Evolutionary conservation across 2,329 filamentous ascomycete genomes (phyloP), one percentile per base, ranked within the genome.

Genomic region (Chalaropsis thielavioides): DNA sequence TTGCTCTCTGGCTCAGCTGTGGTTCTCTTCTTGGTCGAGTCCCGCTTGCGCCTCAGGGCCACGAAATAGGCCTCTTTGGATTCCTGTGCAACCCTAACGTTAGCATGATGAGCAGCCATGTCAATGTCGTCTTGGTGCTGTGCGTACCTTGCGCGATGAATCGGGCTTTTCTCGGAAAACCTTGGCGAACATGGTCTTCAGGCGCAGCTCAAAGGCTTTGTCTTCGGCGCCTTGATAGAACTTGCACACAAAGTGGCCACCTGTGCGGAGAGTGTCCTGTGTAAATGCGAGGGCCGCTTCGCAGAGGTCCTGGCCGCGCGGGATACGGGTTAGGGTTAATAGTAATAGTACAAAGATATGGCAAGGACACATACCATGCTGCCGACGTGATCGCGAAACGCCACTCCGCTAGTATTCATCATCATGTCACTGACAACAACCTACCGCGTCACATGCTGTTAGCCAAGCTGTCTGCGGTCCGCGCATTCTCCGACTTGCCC

Each of bases 401-500:
- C 76, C 71, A 90, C 88, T 65, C 94, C 94, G 77, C 89, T 96
- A 71, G 92, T 96, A 76, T 99, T 99, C 91, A 96, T 96, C 87
- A 99, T 88, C 94, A 99, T 99, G 83, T 99, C 94, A 84, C 90
- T 96, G 73, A 99, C 79, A 73, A 99, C 90, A 73, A 99, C 84
- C 81, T 84, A 68, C 35, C 60, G 22, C 2, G 6, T 11, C 41
- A 43, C 38, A 38, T 62, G 43, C 1, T 27, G 46, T 51, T 51
- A 51, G 46, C 46, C 19, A 7, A 27, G 19, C 46, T 27, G n/a
- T 8, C 44, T 10, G 65, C 17, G 2, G 49, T 13, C 17, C 13
- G 13, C 10, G 19, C 56, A 31, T 3, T 44, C 13, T 51, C 46
- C 22, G 11, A 22, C 13, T 6, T 11, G 3, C 3, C 46, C 46